Evolutionary conservation across 106 monocot genomes (phyloP), one percentile per base, ranked within the genome.

Genomic region (Dendrobium officinale): DNA sequence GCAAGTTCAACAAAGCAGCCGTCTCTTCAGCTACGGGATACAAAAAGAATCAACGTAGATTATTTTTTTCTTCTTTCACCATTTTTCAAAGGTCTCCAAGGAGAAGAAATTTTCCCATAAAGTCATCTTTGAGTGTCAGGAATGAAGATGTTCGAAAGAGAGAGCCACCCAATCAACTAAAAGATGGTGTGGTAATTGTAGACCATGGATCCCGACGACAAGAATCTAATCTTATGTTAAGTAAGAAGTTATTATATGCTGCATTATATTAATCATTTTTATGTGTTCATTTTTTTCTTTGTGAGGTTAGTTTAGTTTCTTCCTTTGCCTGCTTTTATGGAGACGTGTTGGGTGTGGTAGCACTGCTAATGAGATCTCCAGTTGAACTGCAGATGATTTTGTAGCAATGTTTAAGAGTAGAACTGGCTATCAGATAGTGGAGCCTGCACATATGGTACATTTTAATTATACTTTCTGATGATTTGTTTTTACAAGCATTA

Each of bases 391-490:
- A 98, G 97, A 92, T 94, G 94, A 98, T 77, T 98, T 94, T 80
- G 97, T 98, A 31, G 75, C 76, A 9, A 98, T 98, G 94, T 98
- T 98, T 82, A 85, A 80, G 87, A 82, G 42, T 7, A 90, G 86
- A 84, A 94, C 92, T 10, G 84, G 88, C 24, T 94, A 98, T 55
- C 66, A 41, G 67, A 92, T 98, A 67, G 94, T 98, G 49, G 92
- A 92, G 75, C 97, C 92, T 83, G 97, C 94, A 85, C 94, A 98
- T 82, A 94, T 98, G 97, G 97, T 98, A 89, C 58, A 66, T 55
- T 18, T 78, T 58, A 3, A 55, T 33, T 51, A 19, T 42, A 15
- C 13, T 72, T 13, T 77, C 49, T 67, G 11, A 0, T 55, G 15
- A 37, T 37, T 67, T n/a, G 2, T 4, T 55, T 31, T 41, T 41